Conservation (phyloP, 106 monocot genomes). For the Hemerocallis citrina region DNA sequence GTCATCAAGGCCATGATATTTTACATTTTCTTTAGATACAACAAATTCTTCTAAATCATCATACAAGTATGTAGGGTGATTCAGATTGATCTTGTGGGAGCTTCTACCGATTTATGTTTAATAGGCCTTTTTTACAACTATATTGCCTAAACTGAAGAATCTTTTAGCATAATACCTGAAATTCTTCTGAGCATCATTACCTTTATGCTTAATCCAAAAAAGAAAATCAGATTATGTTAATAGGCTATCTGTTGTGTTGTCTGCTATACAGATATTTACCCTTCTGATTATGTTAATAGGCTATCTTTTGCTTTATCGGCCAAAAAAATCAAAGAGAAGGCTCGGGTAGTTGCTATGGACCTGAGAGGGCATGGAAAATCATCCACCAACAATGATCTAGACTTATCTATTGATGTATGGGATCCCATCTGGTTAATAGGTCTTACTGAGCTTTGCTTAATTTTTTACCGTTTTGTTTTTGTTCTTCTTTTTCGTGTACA, state of each 20-base stretch:
- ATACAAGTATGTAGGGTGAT: no score
- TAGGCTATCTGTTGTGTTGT: neutral
- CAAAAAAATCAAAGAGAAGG: slow-evolving; percentile 83
- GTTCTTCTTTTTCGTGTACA: no score
- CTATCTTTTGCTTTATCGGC: slow-evolving; percentile 95
- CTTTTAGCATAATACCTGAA: neutral
- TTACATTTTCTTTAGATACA: no score
- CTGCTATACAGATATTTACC: neutral
- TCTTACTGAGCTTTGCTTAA: neutral
- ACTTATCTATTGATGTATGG: slow-evolving; percentile 82
- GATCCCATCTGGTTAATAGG: neutral
- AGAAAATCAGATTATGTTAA: neutral
- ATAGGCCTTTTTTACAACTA: no score
- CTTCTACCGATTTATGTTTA: neutral
- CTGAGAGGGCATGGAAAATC: slow-evolving; percentile 95
- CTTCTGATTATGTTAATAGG: slow-evolving; percentile 27
- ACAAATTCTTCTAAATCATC: no score
- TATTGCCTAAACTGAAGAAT: no score
- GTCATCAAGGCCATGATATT: no score
- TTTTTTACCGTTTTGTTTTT: neutral
- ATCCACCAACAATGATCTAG: slow-evolving; percentile 65
- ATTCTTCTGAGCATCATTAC: neutral
- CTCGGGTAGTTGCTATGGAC: slow-evolving; percentile 83
- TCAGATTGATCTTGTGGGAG: neutral
- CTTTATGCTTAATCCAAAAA: slow-evolving; percentile 1